Evolutionary conservation across 1,284 basidiomycete genomes (phyloP).

Genomic region (Microbotryum violaceum): DNA sequence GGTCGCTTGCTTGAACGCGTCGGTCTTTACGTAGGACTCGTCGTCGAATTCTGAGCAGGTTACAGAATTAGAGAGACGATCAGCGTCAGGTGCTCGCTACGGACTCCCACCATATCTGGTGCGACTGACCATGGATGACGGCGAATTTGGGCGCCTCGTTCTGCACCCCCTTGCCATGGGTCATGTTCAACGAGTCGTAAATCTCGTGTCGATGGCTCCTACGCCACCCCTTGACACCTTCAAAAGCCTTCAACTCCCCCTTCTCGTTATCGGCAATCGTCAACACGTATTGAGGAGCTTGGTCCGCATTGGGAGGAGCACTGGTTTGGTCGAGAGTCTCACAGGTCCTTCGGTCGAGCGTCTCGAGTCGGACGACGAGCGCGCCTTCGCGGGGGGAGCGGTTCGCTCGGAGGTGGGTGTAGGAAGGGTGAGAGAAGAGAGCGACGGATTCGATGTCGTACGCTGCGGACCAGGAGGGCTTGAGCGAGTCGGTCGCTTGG

Average conservation of each 20-base stretch:
- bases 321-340: slow-evolving; percentile 34
- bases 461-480: slow-evolving; percentile 37
- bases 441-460: slow-evolving; percentile 39
- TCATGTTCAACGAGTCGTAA: slow-evolving; percentile 26
- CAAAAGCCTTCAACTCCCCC: slow-evolving; percentile 5
- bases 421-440: slow-evolving; percentile 37
- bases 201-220: slow-evolving; percentile 24
- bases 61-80: neutral
- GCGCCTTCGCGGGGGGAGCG: slow-evolving; percentile 40
- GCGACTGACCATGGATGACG: slow-evolving; percentile 21
- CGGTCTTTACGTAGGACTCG: slow-evolving; percentile 18
- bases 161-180: slow-evolving; percentile 16
- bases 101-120: neutral
- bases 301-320: slow-evolving; percentile 4
- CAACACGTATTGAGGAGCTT: slow-evolving; percentile 20
- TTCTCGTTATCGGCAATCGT: slow-evolving; percentile 11
- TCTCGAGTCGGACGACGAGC: slow-evolving; percentile 37
- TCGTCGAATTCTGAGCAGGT: slow-evolving; percentile 24
- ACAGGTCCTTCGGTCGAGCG: slow-evolving; percentile 41
- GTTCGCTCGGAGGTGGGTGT: slow-evolving; percentile 38
- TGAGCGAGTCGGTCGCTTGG: slow-evolving; percentile 29
- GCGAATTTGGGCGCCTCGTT: slow-evolving; percentile 26
- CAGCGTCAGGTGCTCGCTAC: neutral
- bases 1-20: slow-evolving; percentile 15
- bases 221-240: slow-evolving; percentile 20